phyloP scores from a whole-genome alignment of 257 asterid species.

The Solanum tarapatanum region DNA sequence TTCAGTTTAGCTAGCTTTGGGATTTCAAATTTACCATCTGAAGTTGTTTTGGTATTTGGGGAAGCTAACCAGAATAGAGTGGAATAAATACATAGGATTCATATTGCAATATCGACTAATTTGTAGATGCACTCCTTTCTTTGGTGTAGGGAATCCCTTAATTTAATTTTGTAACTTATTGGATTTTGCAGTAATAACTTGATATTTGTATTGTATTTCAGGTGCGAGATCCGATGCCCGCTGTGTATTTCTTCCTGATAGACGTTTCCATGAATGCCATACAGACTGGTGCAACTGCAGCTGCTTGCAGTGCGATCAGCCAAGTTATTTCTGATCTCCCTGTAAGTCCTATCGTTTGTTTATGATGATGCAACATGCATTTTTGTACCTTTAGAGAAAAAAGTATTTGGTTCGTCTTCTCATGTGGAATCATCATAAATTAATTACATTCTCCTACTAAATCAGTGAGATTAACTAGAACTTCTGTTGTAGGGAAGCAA shows the following conservation, averaged over 20 bases:
- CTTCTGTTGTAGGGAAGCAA: neutral
- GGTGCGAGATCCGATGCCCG: slow-evolving; percentile 99
- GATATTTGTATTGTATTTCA: slow-evolving; percentile 17
- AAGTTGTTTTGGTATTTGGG: neutral
- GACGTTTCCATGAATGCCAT: slow-evolving; percentile 92
- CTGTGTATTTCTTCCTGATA: slow-evolving; percentile 83
- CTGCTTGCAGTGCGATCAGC: slow-evolving; percentile 96
- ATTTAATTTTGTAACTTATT: neutral
- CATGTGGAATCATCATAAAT: neutral
- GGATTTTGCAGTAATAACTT: neutral
- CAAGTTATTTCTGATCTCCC: slow-evolving; percentile 98
- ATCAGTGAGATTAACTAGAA: neutral
- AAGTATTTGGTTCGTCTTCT: neutral
- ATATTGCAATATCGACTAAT: neutral
- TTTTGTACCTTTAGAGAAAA: neutral
- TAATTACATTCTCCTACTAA: neutral
- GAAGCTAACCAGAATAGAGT: neutral
- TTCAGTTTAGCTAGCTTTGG: neutral
- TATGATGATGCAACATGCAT: neutral
- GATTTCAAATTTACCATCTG: neutral
- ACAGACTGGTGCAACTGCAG: slow-evolving; percentile 99
- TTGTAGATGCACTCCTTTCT: neutral
- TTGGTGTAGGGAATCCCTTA: neutral
- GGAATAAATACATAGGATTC: neutral
- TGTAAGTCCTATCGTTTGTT: slow-evolving; percentile 41